Evolutionary conservation across 2,329 filamentous ascomycete genomes (phyloP).

Genomic region (Stachybotrys elegans): DNA sequence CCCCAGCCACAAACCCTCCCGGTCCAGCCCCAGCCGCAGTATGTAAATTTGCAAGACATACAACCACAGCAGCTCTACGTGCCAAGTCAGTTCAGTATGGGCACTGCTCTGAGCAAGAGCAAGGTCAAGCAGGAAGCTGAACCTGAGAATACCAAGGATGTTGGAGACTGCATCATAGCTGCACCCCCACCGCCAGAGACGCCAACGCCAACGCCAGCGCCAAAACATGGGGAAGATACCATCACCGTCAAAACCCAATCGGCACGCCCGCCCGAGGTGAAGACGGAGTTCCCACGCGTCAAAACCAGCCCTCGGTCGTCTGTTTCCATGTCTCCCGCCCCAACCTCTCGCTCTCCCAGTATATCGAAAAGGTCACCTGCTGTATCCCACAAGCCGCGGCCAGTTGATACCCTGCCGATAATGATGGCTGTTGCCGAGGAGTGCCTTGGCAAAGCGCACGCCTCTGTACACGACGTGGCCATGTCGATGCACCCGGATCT

Average conservation of each 20-base stretch:
- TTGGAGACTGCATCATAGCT: constrained; percentile 7
- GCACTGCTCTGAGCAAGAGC: constrained; percentile 16
- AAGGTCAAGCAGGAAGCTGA: constrained; percentile 2
- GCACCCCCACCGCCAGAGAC: constrained; percentile 7
- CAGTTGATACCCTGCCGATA: constrained; percentile 50
- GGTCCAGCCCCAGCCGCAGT: constrained; percentile 21
- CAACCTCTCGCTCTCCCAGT: constrained; percentile 33
- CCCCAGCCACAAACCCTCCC: constrained; percentile 16
- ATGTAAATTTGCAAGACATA: constrained; percentile 34
- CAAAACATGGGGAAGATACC: constrained; percentile 8
- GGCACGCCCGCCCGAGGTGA: constrained; percentile 12
- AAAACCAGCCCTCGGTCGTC: constrained; percentile 34
- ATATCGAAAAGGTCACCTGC: constrained; percentile 38
- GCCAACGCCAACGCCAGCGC: background rate
- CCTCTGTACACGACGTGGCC: constrained; percentile 41
- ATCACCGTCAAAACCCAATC: constrained; percentile 13
- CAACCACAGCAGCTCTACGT: constrained; percentile 24
- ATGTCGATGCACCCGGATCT: constrained; percentile 32
- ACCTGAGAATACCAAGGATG: background rate
- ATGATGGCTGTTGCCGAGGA: constrained; percentile 72
- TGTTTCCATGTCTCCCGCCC: constrained; percentile 35
- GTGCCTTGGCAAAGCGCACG: constrained; percentile 63
- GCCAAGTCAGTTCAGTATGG: constrained; percentile 18
- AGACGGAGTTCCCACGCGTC: constrained; percentile 19
- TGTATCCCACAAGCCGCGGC: constrained; percentile 32